phyloP scores from a whole-genome alignment of 208 protist genomes.

The Crithidia sp. region DNA sequence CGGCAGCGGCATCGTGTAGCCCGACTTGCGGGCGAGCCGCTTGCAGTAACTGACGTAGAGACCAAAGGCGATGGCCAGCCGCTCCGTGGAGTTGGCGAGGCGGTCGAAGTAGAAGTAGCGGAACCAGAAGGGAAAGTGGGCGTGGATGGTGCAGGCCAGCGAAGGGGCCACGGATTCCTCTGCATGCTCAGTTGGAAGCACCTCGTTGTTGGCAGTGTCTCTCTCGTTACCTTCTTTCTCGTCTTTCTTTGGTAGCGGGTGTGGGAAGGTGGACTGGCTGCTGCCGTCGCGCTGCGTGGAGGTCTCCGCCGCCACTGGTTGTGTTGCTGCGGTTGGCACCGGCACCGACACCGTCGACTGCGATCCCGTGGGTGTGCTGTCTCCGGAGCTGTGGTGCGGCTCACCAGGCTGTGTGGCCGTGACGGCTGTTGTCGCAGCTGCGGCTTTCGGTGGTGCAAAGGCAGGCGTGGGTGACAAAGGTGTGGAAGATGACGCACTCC shows the following conservation, averaged over 20 bases:
- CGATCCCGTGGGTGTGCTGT: not conserved
- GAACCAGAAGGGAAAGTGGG: slow-evolving; percentile 8
- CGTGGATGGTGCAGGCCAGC: not conserved
- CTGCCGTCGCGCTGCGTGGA: not conserved
- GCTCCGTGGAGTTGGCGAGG: slow-evolving; percentile 4
- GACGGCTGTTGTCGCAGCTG: not conserved
- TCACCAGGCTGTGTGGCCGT: not conserved
- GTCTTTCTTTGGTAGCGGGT: not conserved
- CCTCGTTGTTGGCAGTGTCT: too few relatives aligned
- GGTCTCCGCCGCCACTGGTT: not conserved
- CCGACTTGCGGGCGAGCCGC: slow-evolving; percentile 1
- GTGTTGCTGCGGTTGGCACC: not conserved
- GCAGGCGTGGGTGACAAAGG: too few relatives aligned
- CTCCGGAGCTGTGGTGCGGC: too few relatives aligned
- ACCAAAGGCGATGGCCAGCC: slow-evolving; percentile 5
- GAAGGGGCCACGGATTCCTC: slow-evolving; percentile 2
- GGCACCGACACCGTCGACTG: not conserved
- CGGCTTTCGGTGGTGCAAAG: not conserved
- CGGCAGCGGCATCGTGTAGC: slow-evolving; percentile 2
- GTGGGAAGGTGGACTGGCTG: not conserved
- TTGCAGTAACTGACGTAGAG: slow-evolving; percentile 14
- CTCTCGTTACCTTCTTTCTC: not conserved
- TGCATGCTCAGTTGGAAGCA: not conserved
- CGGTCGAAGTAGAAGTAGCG: slow-evolving; percentile 20
- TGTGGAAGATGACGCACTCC: too few relatives aligned